Evolutionary conservation across 345 rosid genomes (phyloP).

Genomic region (Eucalyptus cladocalyx): DNA sequence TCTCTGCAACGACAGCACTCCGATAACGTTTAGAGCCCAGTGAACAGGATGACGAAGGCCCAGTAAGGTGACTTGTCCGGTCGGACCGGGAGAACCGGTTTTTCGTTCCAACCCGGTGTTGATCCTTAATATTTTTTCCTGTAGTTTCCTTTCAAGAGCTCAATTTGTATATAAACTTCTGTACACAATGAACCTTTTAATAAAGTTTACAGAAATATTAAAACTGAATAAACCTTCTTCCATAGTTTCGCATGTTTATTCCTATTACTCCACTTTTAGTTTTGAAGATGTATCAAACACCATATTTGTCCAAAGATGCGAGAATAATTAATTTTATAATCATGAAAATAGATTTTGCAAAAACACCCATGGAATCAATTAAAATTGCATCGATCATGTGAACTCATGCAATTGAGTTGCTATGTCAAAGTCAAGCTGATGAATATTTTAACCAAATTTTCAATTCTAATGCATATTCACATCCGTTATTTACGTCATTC

Average conservation of each 20-base stretch:
- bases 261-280: neutral
- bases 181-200: neutral
- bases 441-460: neutral
- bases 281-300: neutral
- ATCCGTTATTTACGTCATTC: fast-evolving
- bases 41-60: neutral
- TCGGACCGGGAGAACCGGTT: neutral
- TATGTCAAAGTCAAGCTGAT: neutral
- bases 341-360: neutral
- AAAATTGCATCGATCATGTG: neutral
- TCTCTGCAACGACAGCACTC: neutral
- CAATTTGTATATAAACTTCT: neutral
- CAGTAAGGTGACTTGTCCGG: neutral
- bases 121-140: neutral
- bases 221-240: neutral
- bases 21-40: neutral
- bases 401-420: neutral
- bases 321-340: neutral
- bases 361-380: neutral
- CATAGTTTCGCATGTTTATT: neutral
- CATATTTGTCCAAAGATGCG: neutral
- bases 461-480: neutral
- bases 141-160: neutral
- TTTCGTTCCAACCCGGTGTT: neutral
- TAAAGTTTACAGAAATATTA: neutral